phyloP scores from a whole-genome alignment of 495 filamentous ascomycete genomes.

The Penicillium pulvis region DNA sequence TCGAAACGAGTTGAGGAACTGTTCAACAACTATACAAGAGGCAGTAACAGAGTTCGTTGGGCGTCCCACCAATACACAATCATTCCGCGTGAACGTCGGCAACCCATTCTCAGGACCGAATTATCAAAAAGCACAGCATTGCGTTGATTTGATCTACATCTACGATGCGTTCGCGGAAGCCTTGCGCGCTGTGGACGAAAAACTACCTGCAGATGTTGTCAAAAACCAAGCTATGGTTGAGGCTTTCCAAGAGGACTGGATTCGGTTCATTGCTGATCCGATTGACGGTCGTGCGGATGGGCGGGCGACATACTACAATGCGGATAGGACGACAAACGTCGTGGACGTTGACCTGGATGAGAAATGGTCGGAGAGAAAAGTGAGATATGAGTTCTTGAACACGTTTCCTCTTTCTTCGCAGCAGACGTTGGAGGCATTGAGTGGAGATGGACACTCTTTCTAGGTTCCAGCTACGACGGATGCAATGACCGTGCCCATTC shows the following conservation, averaged over 20 bases:
- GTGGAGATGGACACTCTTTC: not conserved
- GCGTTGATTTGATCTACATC: conserved; percentile 6
- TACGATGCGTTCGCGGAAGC: not conserved
- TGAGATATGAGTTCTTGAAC: not conserved
- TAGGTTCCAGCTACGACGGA: not conserved
- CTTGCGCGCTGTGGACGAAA: not conserved
- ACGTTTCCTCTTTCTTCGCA: not conserved
- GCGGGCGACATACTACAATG: not conserved
- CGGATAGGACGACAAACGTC: not conserved
- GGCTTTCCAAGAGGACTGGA: conserved; percentile 2
- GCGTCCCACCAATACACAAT: not conserved
- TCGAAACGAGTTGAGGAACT: not conserved
- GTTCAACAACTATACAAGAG: not conserved
- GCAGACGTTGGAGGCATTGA: not conserved
- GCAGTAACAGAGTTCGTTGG: not conserved
- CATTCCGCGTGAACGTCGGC: not conserved
- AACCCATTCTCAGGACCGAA: conserved; percentile 4
- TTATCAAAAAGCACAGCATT: not conserved
- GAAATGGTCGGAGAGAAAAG: not conserved
- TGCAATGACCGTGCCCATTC: not conserved
- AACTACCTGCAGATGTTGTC: not conserved
- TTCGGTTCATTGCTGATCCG: conserved; percentile 1
- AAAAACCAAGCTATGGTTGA: not conserved
- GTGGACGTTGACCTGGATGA: not conserved
- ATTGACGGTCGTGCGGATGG: not conserved